Evolutionary conservation across 2,329 filamentous ascomycete species (phyloP), one percentile per base, ranked within the genome.

Genomic region (Fusarium siculi): DNA sequence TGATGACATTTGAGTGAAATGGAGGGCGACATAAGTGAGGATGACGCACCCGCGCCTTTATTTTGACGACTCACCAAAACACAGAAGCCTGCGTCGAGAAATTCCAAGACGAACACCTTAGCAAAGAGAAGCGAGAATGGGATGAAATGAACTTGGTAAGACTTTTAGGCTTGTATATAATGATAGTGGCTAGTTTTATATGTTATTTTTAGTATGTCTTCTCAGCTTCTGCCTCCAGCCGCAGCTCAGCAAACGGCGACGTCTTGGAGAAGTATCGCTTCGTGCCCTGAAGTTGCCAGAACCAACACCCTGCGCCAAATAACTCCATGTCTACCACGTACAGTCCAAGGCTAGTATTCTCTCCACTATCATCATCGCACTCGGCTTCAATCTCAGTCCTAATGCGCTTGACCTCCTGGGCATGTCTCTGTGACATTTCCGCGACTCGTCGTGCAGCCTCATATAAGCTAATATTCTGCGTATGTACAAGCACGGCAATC

Each of bases 311-410:
- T 2, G 52, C 36, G 0, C 52, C 3, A 15, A 42, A 42, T 6
- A 42, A 8, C 2, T 42, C 52, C 21, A 55, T 42, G 0, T 28
- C 25, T 5, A 0, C 14, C 0, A 28, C 5, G 2, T 53, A 53
- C 2, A 2, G 1, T 5, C 10, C 0, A 9, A 30, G 25, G 5
- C 4, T 0, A 30, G 10, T 0, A 9, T 18, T 2, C 0, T 14
- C 23, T 18, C 4, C 34, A 6, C 2, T 16, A 5, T 18, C 9
- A 4, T 9, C 7, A 7, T 2, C 25, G 2, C 5, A 7, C 10
- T 28, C 14, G 1, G 14, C 23, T n/a, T 39, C 23, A 12, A 7
- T 30, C 32, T 39, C 34, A 18, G 18, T 16, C 23, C 9, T 4
- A 2, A n/a, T 8, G 15, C 50, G 10, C 15, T 40, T 23, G 0